Base-by-base conservation (phyloP, 2,329 filamentous ascomycete species). In the Colletotrichum tabaci region DNA sequence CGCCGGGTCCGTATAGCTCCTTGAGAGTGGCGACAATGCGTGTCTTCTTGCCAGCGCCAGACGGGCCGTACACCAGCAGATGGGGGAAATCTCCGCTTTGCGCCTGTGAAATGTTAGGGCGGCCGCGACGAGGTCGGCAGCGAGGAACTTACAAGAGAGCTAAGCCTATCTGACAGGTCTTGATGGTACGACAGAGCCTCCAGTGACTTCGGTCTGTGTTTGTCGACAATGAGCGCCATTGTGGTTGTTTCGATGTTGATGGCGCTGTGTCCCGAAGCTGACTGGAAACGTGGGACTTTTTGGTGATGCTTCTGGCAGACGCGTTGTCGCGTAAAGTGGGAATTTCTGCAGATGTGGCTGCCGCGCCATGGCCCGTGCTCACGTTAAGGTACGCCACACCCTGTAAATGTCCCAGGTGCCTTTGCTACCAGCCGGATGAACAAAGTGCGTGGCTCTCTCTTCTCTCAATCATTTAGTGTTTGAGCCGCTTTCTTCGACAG, bases 51-150 rank as follows among this genome's bases (percentile, higher is more conserved):
- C 96, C 96, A 6, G 96, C 96, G 44, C 96, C 96, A 0, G 96
- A 98, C 1, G 96, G 96, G 0, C 96, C 96, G 80, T 98, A 99
- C 74, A 99, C 94, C 74, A 99, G 93, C 57, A 99, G 91, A 84
- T 99, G 97, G 61, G 96, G 96, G 80, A 99, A 99, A 82, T 99
- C 97, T 77, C 96, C 95, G 83, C 93, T 97, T 89, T 97, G 94
- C 66, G 96, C 96, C 95, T 98, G 76, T 16, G 18, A n/a, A 49
- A 62, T 52, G 73, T 74, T 72, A 68, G 64, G 18, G 55, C 35
- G 52, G 55, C 23, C 30, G n/a, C 16, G 7, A 47, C 40, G 47
- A 16, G 30, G 50, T 61, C 42, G 56, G 13, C 3, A 40, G n/a
- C 21, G 46, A 26, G 56, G 16, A 70, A 76, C 89, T 77, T 89